Percentiles rank a stretch among this genome's conserved stretches.
Conservation (phyloP, 2,329 filamentous ascomycete genomes). For the Dactylonectria macrodidyma region DNA sequence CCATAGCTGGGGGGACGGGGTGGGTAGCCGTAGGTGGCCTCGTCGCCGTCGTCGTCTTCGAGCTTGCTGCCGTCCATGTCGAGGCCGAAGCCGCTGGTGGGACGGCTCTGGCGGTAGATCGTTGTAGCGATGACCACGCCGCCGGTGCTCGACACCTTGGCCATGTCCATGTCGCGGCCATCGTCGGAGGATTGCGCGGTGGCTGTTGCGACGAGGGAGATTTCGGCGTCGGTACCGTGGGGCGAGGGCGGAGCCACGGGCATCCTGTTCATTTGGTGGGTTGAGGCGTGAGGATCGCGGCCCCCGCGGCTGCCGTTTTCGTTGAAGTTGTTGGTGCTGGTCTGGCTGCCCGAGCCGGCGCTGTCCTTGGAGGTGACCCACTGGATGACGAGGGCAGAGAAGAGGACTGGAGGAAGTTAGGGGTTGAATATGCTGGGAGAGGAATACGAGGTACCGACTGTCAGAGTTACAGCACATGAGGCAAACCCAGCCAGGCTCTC, state of each 20-base stretch:
- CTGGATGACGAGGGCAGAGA: constrained; percentile 73
- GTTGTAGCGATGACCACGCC: constrained; percentile 57
- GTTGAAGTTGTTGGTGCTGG: constrained; percentile 14
- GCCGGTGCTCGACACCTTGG: constrained; percentile 32
- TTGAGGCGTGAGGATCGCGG: constrained; percentile 1
- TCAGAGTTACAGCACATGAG: constrained; percentile 77
- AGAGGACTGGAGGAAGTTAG: constrained; percentile 62
- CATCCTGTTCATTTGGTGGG: constrained; percentile 21
- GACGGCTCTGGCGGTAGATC: constrained; percentile 53
- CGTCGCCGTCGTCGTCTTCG: constrained; percentile 34
- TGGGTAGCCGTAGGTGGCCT: constrained; percentile 30
- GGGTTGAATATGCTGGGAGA: neutral
- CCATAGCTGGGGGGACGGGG: constrained; percentile 31
- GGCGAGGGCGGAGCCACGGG: constrained; percentile 28
- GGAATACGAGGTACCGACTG: constrained; percentile 57
- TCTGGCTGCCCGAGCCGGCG: constrained; percentile 51
- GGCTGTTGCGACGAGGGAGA: constrained; percentile 43
- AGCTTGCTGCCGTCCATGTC: constrained; percentile 9
- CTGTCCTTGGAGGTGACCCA: constrained; percentile 69
- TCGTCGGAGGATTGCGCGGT: constrained; percentile 38
- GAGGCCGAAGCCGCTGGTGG: constrained; percentile 36
- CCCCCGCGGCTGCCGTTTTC: constrained; percentile 2
- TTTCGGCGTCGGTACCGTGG: constrained; percentile 45
- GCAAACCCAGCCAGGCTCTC: constrained; percentile 76
- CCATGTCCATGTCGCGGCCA: constrained; percentile 37